phyloP scores from a whole-genome alignment of 2,329 filamentous ascomycete species.

The Fusarium tricinctum region DNA sequence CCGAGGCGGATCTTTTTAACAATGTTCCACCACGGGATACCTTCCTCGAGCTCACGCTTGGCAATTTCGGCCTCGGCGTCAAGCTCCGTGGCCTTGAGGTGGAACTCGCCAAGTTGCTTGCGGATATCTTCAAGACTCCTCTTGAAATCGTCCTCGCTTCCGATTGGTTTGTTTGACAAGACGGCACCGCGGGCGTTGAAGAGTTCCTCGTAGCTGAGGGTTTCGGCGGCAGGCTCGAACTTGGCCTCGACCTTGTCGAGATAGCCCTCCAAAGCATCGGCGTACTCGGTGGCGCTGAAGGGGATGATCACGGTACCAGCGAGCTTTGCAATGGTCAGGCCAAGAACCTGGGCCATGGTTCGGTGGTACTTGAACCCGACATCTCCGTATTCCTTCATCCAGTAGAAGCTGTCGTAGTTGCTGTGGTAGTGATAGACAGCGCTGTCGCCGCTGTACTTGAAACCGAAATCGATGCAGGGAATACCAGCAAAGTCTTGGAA shows the following conservation, averaged over 20 bases:
- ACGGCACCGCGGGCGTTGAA: slow-evolving; percentile 51
- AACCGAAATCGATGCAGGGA: slow-evolving; percentile 74
- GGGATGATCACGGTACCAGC: slow-evolving; percentile 73
- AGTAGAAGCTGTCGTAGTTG: slow-evolving; percentile 91
- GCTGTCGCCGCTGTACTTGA: slow-evolving; percentile 59
- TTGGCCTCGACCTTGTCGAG: slow-evolving; percentile 66
- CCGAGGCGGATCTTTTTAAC: slow-evolving; percentile 75
- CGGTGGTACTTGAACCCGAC: slow-evolving; percentile 75
- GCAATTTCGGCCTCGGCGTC: slow-evolving; percentile 61
- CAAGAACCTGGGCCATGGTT: slow-evolving; percentile 75
- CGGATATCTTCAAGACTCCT: slow-evolving; percentile 58
- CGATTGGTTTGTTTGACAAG: slow-evolving; percentile 45
- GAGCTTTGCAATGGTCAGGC: slow-evolving; percentile 72
- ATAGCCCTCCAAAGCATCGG: slow-evolving; percentile 66
- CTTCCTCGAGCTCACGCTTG: slow-evolving; percentile 60
- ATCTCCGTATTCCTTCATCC: slow-evolving; percentile 89
- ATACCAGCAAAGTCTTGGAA: slow-evolving; percentile 81
- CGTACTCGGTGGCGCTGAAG: slow-evolving; percentile 76
- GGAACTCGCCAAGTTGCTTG: slow-evolving; percentile 56
- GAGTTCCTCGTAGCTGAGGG: slow-evolving; percentile 49
- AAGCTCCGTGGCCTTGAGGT: slow-evolving; percentile 59
- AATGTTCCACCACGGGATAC: slow-evolving; percentile 85
- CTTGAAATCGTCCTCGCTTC: slow-evolving; percentile 58
- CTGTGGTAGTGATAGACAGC: slow-evolving; percentile 86
- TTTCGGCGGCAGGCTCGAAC: slow-evolving; percentile 54